phyloP scores from a whole-genome alignment of 2,329 filamentous ascomycete species.

The Aureobasidium lini region DNA sequence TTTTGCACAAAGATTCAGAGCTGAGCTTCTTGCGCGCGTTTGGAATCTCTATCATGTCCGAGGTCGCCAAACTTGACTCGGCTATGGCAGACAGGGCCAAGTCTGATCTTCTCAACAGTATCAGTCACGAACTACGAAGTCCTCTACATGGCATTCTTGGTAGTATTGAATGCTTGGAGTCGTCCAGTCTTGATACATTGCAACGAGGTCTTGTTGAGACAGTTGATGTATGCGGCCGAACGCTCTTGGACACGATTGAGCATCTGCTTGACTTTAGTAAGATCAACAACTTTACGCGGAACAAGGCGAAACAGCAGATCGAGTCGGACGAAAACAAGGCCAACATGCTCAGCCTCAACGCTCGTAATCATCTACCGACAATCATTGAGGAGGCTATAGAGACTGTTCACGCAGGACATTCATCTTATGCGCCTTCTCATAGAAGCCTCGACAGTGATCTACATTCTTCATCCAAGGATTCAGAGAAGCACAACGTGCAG shows the following conservation, averaged over 20 bases:
- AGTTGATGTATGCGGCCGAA: conserved; percentile 43
- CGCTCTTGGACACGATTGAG: conserved; percentile 43
- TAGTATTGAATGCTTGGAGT: conserved; percentile 42
- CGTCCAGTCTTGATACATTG: conserved; percentile 34
- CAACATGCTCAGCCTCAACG: conserved; percentile 20
- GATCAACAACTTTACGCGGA: conserved; percentile 30
- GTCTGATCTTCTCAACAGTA: conserved; percentile 44
- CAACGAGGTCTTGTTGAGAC: conserved; percentile 40
- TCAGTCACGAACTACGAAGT: conserved; percentile 45
- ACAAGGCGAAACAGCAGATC: background rate
- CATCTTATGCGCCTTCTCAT: conserved; percentile 18
- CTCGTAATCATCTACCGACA: conserved; percentile 35
- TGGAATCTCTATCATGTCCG: conserved; percentile 35
- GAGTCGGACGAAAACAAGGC: conserved; percentile 11
- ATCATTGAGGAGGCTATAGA: conserved; percentile 49
- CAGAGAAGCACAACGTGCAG: conserved; percentile 23
- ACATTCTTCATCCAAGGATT: conserved; percentile 10
- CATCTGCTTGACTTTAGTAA: conserved; percentile 39
- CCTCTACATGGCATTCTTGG: conserved; percentile 43
- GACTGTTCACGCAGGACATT: conserved; percentile 31
- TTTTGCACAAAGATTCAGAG: conserved; percentile 34
- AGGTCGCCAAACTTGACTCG: conserved; percentile 34
- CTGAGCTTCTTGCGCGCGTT: conserved; percentile 38
- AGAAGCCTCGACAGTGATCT: conserved; percentile 34
- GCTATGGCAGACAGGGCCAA: conserved; percentile 41